Percentiles rank a stretch among this genome's conserved stretches.
Evolutionary conservation across 2,329 filamentous ascomycete species (phyloP).

Genomic region (Fusarium odoratissimum): DNA sequence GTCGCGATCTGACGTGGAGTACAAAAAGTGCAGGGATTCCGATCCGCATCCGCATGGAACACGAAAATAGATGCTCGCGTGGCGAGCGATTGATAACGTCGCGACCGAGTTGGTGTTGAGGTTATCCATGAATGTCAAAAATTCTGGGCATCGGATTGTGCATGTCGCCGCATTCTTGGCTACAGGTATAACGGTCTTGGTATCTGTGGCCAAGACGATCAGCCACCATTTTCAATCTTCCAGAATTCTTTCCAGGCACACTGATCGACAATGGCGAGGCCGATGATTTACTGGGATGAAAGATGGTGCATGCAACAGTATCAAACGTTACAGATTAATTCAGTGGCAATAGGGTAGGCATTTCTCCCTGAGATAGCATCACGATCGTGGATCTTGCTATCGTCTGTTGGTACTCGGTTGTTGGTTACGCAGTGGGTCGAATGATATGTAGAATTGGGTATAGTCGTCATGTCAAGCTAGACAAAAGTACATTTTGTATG

Average conservation of each 20-base stretch:
- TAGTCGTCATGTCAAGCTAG: conserved; percentile 1
- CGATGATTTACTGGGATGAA: background rate
- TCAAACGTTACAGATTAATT: background rate
- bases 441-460: conserved; percentile 1
- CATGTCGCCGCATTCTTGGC: conserved; percentile 6
- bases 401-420: background rate
- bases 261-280: conserved; percentile 8
- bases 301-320: background rate
- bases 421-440: background rate
- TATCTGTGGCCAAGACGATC: conserved; percentile 1
- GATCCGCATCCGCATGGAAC: background rate
- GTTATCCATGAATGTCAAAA: background rate
- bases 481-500: conserved; percentile 28
- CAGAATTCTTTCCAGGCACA: background rate
- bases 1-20: background rate
- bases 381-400: background rate
- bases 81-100: conserved; percentile 13
- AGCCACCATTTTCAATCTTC: background rate
- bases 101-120: background rate
- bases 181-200: background rate
- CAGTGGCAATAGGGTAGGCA: background rate
- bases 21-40: background rate
- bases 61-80: background rate
- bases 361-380: background rate
- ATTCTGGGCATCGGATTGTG: background rate